A percentile compares a stretch with the other conserved stretches of the same genome.
Evolutionary conservation across 805 yeast species (phyloP).

Genomic region (Lipomyces starkeyi): DNA sequence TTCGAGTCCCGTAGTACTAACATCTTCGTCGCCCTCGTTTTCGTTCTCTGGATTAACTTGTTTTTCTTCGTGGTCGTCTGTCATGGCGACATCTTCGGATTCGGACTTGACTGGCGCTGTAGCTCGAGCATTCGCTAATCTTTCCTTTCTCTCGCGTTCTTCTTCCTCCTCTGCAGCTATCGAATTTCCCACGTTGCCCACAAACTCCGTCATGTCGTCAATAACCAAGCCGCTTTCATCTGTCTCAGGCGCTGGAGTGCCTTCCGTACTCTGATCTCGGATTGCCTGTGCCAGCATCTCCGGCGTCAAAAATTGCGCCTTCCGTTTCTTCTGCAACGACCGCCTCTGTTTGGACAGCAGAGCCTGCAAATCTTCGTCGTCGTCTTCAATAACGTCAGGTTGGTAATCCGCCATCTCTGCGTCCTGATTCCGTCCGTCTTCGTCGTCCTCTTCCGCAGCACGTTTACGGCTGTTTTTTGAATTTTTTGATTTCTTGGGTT

Average conservation of each 20-base stretch:
- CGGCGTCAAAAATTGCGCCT: slow-evolving; percentile 27
- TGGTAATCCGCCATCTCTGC: slow-evolving; percentile 47
- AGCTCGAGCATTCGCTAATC: slow-evolving; percentile 9
- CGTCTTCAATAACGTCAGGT: slow-evolving; percentile 43
- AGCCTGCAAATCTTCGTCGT: slow-evolving; percentile 49
- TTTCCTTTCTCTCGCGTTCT: slow-evolving; percentile 14
- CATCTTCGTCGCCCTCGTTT: slow-evolving; percentile 28
- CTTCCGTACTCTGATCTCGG: slow-evolving; percentile 42
- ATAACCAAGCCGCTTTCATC: slow-evolving; percentile 46
- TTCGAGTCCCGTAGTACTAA: slow-evolving; percentile 24
- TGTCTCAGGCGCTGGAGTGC: slow-evolving; percentile 26
- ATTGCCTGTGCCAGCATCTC: slow-evolving; percentile 44
- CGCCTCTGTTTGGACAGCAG: slow-evolving; percentile 44
- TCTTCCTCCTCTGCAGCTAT: slow-evolving; percentile 24
- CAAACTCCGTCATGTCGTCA: slow-evolving; percentile 53
- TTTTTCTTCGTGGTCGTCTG: slow-evolving; percentile 10
- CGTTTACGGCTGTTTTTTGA: slow-evolving; percentile 49
- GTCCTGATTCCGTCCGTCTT: slow-evolving; percentile 42
- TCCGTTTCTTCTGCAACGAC: slow-evolving; percentile 44
- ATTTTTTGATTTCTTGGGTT: slow-evolving; percentile 52
- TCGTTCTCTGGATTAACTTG: background rate
- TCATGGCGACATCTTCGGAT: background rate
- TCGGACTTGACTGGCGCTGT: background rate
- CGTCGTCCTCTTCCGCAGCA: slow-evolving; percentile 39
- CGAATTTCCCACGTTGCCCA: slow-evolving; percentile 35